Evolutionary conservation across 179 eudicot species (phyloP).

Genomic region (Drosera spatulata): DNA sequence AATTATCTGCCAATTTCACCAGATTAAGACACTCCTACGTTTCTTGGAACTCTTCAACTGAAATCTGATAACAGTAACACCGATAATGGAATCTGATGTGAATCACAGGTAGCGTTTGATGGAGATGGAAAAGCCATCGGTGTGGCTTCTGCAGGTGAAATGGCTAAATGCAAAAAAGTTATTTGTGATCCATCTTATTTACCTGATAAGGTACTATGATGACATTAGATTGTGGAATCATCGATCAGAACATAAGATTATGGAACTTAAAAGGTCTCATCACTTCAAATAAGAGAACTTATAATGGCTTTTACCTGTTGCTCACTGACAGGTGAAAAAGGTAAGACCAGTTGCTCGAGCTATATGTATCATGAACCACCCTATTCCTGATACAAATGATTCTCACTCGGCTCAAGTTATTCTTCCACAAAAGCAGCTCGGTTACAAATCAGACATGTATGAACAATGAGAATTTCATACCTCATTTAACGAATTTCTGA

Average conservation of each 20-base stretch:
- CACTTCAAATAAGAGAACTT: neutral
- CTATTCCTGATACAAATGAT: conserved; percentile 63
- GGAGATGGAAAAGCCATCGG: conserved; percentile 47
- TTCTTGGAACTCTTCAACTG: too few relatives aligned
- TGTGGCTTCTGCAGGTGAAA: conserved; percentile 72
- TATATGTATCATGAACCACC: conserved; percentile 71
- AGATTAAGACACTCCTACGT: too few relatives aligned
- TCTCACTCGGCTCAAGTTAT: conserved; percentile 73
- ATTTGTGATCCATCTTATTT: conserved; percentile 70
- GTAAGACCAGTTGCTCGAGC: conserved; percentile 69
- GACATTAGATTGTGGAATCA: too few relatives aligned
- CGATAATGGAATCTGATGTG: neutral
- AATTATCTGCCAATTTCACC: neutral
- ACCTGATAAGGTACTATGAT: conserved; percentile 42
- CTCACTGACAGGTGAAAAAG: conserved; percentile 35
- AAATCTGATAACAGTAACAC: too few relatives aligned
- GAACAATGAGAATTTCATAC: neutral
- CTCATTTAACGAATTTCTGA: too few relatives aligned
- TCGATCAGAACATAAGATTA: too few relatives aligned
- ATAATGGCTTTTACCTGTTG: neutral
- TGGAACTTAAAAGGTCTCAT: too few relatives aligned
- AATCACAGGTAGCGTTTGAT: conserved; percentile 52
- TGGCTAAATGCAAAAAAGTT: conserved; percentile 72
- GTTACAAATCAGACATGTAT: conserved; percentile 77
- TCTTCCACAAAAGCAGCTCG: conserved; percentile 71